A percentile compares a stretch with the other conserved stretches of the same genome.
These are phyloP conservation scores for Leccinum uliginosum DNA, from an alignment of 768 basidiomycete species.

Conservation along the genomic window DNA sequence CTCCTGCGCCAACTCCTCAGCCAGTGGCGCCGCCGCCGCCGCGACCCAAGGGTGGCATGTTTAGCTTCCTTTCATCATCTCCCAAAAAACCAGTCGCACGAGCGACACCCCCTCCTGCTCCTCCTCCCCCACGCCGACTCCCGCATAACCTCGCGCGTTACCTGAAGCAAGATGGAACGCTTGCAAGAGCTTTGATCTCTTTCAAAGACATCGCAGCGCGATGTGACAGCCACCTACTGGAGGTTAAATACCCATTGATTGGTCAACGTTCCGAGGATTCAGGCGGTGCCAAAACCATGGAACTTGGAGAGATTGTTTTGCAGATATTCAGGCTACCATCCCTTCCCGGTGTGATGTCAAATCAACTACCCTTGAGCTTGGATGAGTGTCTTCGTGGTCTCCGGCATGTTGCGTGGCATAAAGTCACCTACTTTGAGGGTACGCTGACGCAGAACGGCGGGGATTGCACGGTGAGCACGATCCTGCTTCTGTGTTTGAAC, in stretches of 20 bases:
- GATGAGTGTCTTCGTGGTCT: constrained; percentile 90
- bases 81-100: constrained; percentile 63
- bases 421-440: constrained; percentile 90
- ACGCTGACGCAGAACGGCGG: constrained; percentile 91
- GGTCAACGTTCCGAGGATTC: constrained; percentile 59
- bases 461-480: constrained; percentile 73
- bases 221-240: constrained; percentile 82
- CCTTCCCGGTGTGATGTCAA: constrained; percentile 72
- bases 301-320: constrained; percentile 83
- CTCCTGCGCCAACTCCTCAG: constrained; percentile 41
- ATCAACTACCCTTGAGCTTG: constrained; percentile 83
- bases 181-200: constrained; percentile 81
- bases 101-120: constrained; percentile 32
- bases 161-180: constrained; percentile 79
- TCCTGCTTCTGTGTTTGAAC: neutral
- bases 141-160: constrained; percentile 79
- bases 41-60: constrained; percentile 60
- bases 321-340: constrained; percentile 91
- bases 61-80: constrained; percentile 71
- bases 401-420: constrained; percentile 89
- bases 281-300: constrained; percentile 56
- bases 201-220: constrained; percentile 83
- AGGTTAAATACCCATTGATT: constrained; percentile 77
- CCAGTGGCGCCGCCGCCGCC: constrained; percentile 38
- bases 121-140: constrained; percentile 39